These are phyloP conservation scores for Moringa oleifera DNA, from an alignment of 345 rosid genomes.

Conservation along the genomic window DNA sequence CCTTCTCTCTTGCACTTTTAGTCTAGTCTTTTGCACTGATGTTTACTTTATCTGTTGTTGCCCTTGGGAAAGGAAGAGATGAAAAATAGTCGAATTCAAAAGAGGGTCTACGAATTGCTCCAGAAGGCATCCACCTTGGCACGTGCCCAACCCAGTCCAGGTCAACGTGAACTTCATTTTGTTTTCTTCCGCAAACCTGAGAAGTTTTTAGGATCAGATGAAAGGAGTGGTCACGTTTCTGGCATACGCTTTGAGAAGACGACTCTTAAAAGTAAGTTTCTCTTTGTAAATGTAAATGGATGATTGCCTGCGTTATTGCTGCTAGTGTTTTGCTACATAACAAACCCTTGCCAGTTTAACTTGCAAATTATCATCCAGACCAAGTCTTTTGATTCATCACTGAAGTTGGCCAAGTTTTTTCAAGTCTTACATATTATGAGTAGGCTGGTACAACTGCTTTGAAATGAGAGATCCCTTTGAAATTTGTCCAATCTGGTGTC, in stretches of 20 bases:
- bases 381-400: neutral
- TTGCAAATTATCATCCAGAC: too few relatives aligned
- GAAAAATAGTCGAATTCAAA: constrained; percentile 55
- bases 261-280: constrained; percentile 49
- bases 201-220: constrained; percentile 55
- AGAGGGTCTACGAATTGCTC: constrained; percentile 68
- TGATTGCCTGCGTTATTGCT: neutral
- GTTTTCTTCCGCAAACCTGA: constrained; percentile 80
- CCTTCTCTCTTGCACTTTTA: neutral
- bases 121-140: constrained; percentile 51
- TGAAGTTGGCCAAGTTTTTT: neutral
- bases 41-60: constrained; percentile 7
- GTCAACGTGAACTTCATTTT: constrained; percentile 76
- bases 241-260: constrained; percentile 79
- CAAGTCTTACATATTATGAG: neutral
- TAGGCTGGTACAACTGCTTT: neutral
- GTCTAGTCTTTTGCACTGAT: neutral
- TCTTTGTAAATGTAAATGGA: neutral
- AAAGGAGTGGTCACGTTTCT: constrained; percentile 55
- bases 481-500: neutral
- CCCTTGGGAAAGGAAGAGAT: constrained; percentile 63
- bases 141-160: constrained; percentile 36
- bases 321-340: too few relatives aligned
- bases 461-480: neutral
- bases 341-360: too few relatives aligned